These are phyloP conservation scores for Xanthoconium separans DNA, from an alignment of 1,284 basidiomycete genomes.

Conservation along the genomic window DNA sequence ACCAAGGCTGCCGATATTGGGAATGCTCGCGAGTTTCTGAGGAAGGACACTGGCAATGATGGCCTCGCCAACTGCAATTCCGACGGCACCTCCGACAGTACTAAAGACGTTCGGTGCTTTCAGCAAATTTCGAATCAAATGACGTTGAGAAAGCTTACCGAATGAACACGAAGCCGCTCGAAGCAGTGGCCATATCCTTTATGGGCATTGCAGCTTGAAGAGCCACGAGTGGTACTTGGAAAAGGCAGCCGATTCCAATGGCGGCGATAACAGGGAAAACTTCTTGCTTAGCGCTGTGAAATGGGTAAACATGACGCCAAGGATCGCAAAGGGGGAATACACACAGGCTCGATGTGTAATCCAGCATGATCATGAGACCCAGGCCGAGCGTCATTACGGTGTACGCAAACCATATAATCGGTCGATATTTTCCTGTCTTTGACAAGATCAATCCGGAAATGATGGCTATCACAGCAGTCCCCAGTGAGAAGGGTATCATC, in stretches of 20 bases:
- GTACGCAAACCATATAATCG: conserved; percentile 60
- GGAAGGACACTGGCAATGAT: conserved; percentile 63
- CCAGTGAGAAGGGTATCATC: conserved; percentile 77
- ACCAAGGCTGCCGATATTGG: conserved; percentile 35
- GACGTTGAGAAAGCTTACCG: conserved; percentile 40
- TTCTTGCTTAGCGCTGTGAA: conserved; percentile 54
- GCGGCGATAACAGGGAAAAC: conserved; percentile 64
- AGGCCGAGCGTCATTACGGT: conserved; percentile 58
- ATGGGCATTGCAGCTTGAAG: conserved; percentile 81
- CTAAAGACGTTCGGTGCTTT: conserved; percentile 31
- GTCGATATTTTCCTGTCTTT: conserved; percentile 57
- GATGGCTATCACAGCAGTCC: conserved; percentile 56
- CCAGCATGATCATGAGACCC: conserved; percentile 59
- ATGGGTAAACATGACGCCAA: neutral
- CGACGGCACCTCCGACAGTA: conserved; percentile 76
- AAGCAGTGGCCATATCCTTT: conserved; percentile 78
- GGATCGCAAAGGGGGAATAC: conserved; percentile 26
- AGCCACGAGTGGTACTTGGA: conserved; percentile 65
- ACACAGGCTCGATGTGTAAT: conserved; percentile 46
- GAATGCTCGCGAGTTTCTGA: conserved; percentile 48
- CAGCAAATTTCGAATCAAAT: neutral
- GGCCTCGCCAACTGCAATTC: conserved; percentile 70
- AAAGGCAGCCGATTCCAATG: conserved; percentile 62
- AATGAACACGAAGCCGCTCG: conserved; percentile 69
- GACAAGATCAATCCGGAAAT: conserved; percentile 61